Evolutionary conservation across 2,329 filamentous ascomycete genomes (phyloP).

Genomic region (Cladosporium sp.): DNA sequence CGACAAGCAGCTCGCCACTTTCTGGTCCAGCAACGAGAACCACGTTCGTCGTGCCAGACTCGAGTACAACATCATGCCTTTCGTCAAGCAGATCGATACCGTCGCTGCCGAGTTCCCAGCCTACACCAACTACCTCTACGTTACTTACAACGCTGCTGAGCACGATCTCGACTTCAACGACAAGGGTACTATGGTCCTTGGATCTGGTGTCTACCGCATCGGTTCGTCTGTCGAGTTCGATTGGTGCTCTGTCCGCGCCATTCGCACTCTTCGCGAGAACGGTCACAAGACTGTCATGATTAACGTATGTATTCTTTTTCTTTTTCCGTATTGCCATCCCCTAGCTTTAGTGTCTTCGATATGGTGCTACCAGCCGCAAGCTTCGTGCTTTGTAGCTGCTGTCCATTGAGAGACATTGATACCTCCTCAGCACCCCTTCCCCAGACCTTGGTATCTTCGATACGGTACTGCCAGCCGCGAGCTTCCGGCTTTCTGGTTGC

Average conservation of each 20-base stretch:
- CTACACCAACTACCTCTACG: slow-evolving; percentile 91
- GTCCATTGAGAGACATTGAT: background rate
- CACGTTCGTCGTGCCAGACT: slow-evolving; percentile 78
- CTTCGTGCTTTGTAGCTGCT: background rate
- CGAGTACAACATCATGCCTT: slow-evolving; percentile 80
- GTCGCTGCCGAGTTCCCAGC: slow-evolving; percentile 96
- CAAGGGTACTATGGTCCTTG: slow-evolving; percentile 91
- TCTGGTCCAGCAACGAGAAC: slow-evolving; percentile 91
- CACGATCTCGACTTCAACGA: slow-evolving; percentile 82
- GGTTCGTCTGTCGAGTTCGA: slow-evolving; percentile 98
- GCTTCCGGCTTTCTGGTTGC: no score
- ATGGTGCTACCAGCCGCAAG: background rate
- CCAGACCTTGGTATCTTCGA: background rate
- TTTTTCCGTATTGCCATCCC: no score
- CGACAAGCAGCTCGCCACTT: slow-evolving; percentile 88
- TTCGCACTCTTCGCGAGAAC: slow-evolving; percentile 78
- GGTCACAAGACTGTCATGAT: slow-evolving; percentile 96
- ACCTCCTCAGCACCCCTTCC: background rate
- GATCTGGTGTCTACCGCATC: slow-evolving; percentile 94
- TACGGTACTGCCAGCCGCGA: no score
- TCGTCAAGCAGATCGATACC: slow-evolving; percentile 97
- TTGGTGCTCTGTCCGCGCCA: slow-evolving; percentile 95
- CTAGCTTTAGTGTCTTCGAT: background rate
- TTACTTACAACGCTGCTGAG: slow-evolving; percentile 89
- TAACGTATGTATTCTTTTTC: slow-evolving; percentile 45